Conservation (phyloP, 495 filamentous ascomycete species). For the Lepraria neglecta region DNA sequence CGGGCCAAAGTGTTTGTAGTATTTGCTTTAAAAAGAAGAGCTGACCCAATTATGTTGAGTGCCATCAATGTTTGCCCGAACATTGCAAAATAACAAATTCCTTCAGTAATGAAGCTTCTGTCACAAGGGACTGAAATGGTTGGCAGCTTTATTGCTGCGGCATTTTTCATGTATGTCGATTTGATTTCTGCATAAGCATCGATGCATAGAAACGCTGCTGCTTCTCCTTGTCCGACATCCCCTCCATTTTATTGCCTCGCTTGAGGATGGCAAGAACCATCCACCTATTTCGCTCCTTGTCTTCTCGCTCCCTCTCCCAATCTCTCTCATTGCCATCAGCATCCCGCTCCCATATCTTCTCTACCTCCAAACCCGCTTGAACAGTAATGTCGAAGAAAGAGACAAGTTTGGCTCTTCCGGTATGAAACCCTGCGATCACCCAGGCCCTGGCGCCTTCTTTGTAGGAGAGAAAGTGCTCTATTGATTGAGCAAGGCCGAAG, state of each 20-base stretch:
- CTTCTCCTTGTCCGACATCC: background rate
- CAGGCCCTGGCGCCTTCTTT: conserved; percentile 50
- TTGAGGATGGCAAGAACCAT: conserved; percentile 64
- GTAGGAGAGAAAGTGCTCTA: conserved; percentile 59
- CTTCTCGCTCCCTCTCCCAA: conserved; percentile 56
- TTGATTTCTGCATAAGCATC: conserved; percentile 19
- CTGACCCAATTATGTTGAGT: background rate
- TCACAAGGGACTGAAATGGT: too few species aligned
- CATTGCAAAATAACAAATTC: background rate
- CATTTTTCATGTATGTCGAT: conserved; percentile 5
- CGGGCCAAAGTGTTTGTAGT: conserved; percentile 79
- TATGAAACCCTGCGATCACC: conserved; percentile 77
- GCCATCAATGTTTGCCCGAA: background rate
- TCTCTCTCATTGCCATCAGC: conserved; percentile 56
- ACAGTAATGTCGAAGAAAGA: conserved; percentile 62
- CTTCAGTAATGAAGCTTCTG: background rate
- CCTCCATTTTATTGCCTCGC: conserved; percentile 22
- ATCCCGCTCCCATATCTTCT: conserved; percentile 70
- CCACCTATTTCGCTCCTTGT: conserved; percentile 68
- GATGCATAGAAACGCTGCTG: conserved; percentile 13
- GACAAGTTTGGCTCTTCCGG: conserved; percentile 63
- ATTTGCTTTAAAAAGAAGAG: conserved; percentile 55
- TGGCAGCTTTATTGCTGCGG: background rate
- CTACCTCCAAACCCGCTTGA: conserved; percentile 53
- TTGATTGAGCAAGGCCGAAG: conserved; percentile 58